Evolutionary conservation across 2,329 filamentous ascomycete species (phyloP).

Genomic region (Fusarium sp.): DNA sequence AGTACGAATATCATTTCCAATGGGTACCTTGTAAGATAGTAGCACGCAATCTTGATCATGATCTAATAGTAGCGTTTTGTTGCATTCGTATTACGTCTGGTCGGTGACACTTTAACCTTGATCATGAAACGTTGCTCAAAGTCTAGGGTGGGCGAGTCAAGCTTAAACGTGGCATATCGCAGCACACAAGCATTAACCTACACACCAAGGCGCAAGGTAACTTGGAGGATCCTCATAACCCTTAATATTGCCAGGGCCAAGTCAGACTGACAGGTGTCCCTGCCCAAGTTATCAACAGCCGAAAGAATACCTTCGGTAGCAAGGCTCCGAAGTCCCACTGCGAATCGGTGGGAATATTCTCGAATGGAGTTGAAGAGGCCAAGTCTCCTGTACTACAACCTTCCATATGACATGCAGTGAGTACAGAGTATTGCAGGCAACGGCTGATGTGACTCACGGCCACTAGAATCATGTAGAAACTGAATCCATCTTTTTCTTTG

Average conservation of each 20-base stretch:
- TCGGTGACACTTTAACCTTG: background rate
- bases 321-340: conserved; percentile 37
- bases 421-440: too few relatives aligned
- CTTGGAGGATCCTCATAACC: conserved; percentile 29
- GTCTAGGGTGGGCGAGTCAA: conserved; percentile 11
- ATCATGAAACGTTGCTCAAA: background rate
- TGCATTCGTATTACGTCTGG: background rate
- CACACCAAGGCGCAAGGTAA: background rate
- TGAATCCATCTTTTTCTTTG: background rate
- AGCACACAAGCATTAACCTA: background rate
- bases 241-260: conserved; percentile 32
- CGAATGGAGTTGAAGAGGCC: conserved; percentile 40
- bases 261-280: background rate
- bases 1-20: background rate
- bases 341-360: conserved; percentile 43
- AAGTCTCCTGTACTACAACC: conserved; percentile 21
- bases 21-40: background rate
- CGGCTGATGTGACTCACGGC: conserved; percentile 29
- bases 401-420: background rate
- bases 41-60: background rate
- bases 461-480: conserved; percentile 31
- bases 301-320: conserved; percentile 41
- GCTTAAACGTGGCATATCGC: conserved; percentile 17
- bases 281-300: conserved; percentile 7
- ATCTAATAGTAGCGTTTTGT: background rate